Conservation (phyloP, 306 rosid genomes). For the Heteromeles arbutifolia region DNA sequence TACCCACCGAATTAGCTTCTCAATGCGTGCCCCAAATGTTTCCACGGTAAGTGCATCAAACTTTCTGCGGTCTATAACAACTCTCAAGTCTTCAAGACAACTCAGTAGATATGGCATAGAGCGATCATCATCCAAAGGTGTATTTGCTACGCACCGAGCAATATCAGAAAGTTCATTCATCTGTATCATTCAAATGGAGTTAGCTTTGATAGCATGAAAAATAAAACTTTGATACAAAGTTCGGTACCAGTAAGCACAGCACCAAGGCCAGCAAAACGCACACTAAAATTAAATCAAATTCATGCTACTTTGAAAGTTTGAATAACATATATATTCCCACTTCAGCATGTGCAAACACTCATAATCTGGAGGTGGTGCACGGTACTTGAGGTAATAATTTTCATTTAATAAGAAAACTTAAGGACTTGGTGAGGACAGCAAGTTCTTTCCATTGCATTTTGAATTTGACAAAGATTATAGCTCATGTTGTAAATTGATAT, state of each 20-base stretch:
- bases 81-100: slow-evolving; percentile 87
- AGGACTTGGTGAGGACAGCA: not conserved
- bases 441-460: not conserved
- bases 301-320: not conserved
- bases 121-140: slow-evolving; percentile 75
- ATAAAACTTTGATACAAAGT: not conserved
- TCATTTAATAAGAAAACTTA: not conserved
- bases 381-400: not conserved
- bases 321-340: not conserved
- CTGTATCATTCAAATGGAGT: slow-evolving; percentile 40
- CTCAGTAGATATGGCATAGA: slow-evolving; percentile 58
- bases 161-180: slow-evolving; percentile 94
- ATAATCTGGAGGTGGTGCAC: not conserved
- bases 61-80: slow-evolving; percentile 74
- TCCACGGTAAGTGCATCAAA: slow-evolving; percentile 80
- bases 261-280: not conserved
- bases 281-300: not conserved
- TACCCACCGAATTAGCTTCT: slow-evolving; percentile 82
- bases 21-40: slow-evolving; percentile 92
- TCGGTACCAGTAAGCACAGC: not conserved
- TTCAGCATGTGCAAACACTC: not conserved
- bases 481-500: not conserved
- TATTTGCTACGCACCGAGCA: slow-evolving; percentile 83
- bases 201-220: slow-evolving; percentile 7
- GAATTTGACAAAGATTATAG: not conserved